Conservation (phyloP, 2,329 filamentous ascomycete genomes). For the Aspergillus glaucus region DNA sequence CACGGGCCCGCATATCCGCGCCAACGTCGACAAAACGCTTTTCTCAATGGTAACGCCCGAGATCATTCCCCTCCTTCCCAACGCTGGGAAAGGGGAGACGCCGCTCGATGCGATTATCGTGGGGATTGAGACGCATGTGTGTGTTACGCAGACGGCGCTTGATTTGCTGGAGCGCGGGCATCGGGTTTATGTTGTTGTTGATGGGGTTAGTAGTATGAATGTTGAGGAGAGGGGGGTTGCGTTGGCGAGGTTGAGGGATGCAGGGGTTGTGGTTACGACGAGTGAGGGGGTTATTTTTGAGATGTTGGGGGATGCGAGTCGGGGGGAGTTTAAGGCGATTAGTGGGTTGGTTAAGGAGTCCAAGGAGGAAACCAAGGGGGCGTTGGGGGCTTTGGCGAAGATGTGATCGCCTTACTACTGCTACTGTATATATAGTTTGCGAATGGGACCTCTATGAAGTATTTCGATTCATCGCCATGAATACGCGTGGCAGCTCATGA, state of each 20-base stretch:
- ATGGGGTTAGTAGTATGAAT: constrained; percentile 86
- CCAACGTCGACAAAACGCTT: constrained; percentile 72
- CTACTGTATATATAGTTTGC: neutral
- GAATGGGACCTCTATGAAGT: too few species aligned
- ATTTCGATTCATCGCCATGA: too few species aligned
- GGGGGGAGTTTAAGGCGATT: constrained; percentile 64
- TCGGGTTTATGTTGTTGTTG: constrained; percentile 77
- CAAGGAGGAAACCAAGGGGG: constrained; percentile 61
- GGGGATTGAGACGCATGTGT: constrained; percentile 91
- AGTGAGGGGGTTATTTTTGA: constrained; percentile 91
- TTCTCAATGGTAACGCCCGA: constrained; percentile 83
- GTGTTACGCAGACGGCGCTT: constrained; percentile 84
- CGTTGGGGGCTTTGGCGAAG: constrained; percentile 60
- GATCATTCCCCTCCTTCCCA: constrained; percentile 42
- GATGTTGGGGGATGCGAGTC: constrained; percentile 72
- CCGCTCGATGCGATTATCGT: constrained; percentile 65
- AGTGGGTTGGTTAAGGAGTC: constrained; percentile 74
- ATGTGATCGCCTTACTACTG: constrained; percentile 30
- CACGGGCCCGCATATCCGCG: constrained; percentile 41
- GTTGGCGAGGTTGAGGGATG: constrained; percentile 65
- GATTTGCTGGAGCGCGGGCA: constrained; percentile 72
- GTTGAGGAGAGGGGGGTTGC: constrained; percentile 73
- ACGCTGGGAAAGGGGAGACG: constrained; percentile 24
- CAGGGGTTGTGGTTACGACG: constrained; percentile 72
- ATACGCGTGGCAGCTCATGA: too few species aligned